phyloP scores from a whole-genome alignment of 306 rosid species.

The Benincasa hispida region DNA sequence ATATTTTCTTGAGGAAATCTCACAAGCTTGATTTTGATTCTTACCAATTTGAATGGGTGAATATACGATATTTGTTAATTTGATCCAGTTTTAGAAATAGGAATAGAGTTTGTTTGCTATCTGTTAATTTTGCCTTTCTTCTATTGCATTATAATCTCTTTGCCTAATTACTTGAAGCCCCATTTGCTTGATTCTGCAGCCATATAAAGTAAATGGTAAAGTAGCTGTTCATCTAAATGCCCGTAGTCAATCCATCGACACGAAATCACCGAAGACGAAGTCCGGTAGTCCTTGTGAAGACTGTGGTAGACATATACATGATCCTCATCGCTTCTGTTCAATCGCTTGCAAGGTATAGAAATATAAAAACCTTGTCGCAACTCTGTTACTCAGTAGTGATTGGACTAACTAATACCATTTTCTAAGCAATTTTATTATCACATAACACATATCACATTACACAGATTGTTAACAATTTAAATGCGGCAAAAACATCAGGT shows the following conservation, averaged over 20 bases:
- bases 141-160: background rate
- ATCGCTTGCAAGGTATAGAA: slow-evolving; percentile 78
- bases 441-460: no score
- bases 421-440: background rate
- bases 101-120: background rate
- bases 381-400: background rate
- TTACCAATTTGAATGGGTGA: background rate
- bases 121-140: background rate
- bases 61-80: background rate
- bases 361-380: background rate
- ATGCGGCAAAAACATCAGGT: slow-evolving; percentile 8
- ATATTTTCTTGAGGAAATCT: background rate
- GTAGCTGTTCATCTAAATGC: slow-evolving; percentile 79
- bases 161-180: background rate
- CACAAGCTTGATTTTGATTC: background rate
- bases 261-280: slow-evolving; percentile 34
- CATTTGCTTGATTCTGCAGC: slow-evolving; percentile 26
- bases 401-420: background rate
- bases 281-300: slow-evolving; percentile 67
- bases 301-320: slow-evolving; percentile 72
- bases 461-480: background rate
- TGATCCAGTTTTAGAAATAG: background rate
- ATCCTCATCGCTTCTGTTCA: slow-evolving; percentile 75
- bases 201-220: slow-evolving; percentile 77
- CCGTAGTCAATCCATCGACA: slow-evolving; percentile 46